A percentile compares a stretch with the other conserved stretches of the same genome.
phyloP scores from a whole-genome alignment of 805 yeast genomes.

The Teunomyces pallodes region DNA sequence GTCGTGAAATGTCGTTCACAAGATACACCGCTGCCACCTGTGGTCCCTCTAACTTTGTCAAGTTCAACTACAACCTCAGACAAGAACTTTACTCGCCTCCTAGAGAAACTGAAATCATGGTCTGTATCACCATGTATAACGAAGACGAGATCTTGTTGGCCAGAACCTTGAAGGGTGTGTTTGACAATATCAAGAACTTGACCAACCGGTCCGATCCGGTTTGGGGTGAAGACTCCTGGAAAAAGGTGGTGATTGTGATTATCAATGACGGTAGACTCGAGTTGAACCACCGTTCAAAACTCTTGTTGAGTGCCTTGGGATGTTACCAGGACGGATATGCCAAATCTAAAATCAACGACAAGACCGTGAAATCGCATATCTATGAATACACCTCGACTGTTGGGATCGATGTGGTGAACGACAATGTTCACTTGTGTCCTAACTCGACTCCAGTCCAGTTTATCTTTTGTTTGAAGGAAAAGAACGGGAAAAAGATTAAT shows the following conservation, averaged over 20 bases:
- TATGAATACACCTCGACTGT: conserved; percentile 93
- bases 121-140: conserved; percentile 64
- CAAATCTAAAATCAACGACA: conserved; percentile 81
- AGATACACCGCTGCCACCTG: conserved; percentile 93
- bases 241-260: conserved; percentile 83
- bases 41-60: conserved; percentile 71
- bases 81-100: conserved; percentile 77
- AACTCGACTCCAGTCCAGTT: conserved; percentile 80
- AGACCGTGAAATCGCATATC: conserved; percentile 78
- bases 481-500: conserved; percentile 85
- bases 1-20: conserved; percentile 76
- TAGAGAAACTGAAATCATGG: conserved; percentile 73
- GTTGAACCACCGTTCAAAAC: conserved; percentile 73
- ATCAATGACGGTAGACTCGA: conserved; percentile 92
- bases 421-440: conserved; percentile 64
- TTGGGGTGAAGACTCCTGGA: conserved; percentile 98
- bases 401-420: conserved; percentile 70
- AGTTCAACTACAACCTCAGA: conserved; percentile 70
- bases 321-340: conserved; percentile 96
- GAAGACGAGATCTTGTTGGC: conserved; percentile 63
- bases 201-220: conserved; percentile 59
- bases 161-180: conserved; percentile 61
- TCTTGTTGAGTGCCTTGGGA: conserved; percentile 81
- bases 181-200: conserved; percentile 79
- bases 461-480: conserved; percentile 85